A percentile compares a stretch with the other conserved stretches of the same genome.
Evolutionary conservation across 1,139 yeast species (phyloP).

Genomic region (Pichiaceae sp.): DNA sequence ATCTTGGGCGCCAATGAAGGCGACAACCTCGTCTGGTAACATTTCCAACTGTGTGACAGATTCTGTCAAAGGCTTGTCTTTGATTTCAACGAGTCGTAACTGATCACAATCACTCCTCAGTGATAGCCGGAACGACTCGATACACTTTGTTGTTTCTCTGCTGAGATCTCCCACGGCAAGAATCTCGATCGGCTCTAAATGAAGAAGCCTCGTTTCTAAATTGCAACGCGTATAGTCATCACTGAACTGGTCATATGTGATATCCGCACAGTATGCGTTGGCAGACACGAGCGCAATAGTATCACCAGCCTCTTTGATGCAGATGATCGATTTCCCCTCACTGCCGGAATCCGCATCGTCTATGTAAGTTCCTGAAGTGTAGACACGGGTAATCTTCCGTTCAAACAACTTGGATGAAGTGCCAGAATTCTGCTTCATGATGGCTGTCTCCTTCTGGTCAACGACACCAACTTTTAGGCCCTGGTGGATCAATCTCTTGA

Average conservation of each 20-base stretch:
- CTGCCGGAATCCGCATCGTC: constrained; percentile 45
- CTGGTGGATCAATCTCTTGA: constrained; percentile 53
- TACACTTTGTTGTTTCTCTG: constrained; percentile 25
- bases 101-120: constrained; percentile 1
- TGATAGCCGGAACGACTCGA: constrained; percentile 9
- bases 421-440: constrained; percentile 42
- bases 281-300: constrained; percentile 51
- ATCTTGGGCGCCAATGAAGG: constrained; percentile 8
- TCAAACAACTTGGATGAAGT: constrained; percentile 48
- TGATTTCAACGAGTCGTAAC: constrained; percentile 2
- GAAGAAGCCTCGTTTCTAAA: constrained; percentile 64
- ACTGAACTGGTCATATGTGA: constrained; percentile 58
- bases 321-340: constrained; percentile 14
- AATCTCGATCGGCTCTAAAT: constrained; percentile 71
- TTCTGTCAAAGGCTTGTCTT: constrained; percentile 3
- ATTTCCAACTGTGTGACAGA: constrained; percentile 5
- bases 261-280: constrained; percentile 72
- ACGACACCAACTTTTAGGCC: constrained; percentile 82
- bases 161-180: constrained; percentile 32
- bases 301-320: constrained; percentile 24
- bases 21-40: constrained; percentile 6
- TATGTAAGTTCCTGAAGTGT: constrained; percentile 79
- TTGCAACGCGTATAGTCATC: constrained; percentile 49
- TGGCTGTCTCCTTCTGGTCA: constrained; percentile 77
- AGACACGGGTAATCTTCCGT: constrained; percentile 62